Evolutionary conservation across 495 filamentous ascomycete species (phyloP).

Genomic region (Lophium mytilinum): DNA sequence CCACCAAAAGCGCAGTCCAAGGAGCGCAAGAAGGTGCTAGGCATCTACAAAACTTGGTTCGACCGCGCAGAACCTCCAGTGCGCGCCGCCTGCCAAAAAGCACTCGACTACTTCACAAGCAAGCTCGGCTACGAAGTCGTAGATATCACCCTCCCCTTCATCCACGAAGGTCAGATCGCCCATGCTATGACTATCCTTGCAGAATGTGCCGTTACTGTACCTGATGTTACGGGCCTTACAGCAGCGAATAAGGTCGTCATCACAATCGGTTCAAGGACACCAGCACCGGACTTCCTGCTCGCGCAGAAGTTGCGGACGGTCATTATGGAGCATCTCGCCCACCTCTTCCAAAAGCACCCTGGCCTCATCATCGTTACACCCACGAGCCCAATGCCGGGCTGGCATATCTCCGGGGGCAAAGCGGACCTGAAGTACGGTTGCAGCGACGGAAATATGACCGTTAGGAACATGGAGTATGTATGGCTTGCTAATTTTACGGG

Average conservation of each 20-base stretch:
- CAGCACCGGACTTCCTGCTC: constrained; percentile 59
- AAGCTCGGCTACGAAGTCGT: constrained; percentile 57
- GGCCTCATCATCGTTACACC: constrained; percentile 74
- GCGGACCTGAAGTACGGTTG: constrained; percentile 56
- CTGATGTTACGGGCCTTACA: constrained; percentile 45
- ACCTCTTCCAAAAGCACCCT: constrained; percentile 62
- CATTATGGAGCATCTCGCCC: constrained; percentile 75
- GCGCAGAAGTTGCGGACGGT: constrained; percentile 67
- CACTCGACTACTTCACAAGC: constrained; percentile 52
- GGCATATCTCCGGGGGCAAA: constrained; percentile 48
- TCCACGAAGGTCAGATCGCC: constrained; percentile 66
- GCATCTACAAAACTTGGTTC: constrained; percentile 71
- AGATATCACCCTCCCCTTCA: constrained; percentile 65
- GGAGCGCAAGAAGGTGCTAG: constrained; percentile 46
- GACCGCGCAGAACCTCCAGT: constrained; percentile 58
- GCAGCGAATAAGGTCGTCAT: constrained; percentile 69
- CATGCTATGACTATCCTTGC: constrained; percentile 73
- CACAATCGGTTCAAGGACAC: constrained; percentile 52
- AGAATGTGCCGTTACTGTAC: constrained; percentile 20
- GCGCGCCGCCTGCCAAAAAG: constrained; percentile 47
- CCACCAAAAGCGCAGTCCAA: constrained; percentile 34
- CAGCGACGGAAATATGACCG: constrained; percentile 60
- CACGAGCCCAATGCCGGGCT: constrained; percentile 69
- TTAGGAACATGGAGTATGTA: constrained; percentile 80
- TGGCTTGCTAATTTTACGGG: constrained; percentile 82